Evolutionary conservation across 345 rosid genomes (phyloP).

Genomic region (Noccaea bulbosa): DNA sequence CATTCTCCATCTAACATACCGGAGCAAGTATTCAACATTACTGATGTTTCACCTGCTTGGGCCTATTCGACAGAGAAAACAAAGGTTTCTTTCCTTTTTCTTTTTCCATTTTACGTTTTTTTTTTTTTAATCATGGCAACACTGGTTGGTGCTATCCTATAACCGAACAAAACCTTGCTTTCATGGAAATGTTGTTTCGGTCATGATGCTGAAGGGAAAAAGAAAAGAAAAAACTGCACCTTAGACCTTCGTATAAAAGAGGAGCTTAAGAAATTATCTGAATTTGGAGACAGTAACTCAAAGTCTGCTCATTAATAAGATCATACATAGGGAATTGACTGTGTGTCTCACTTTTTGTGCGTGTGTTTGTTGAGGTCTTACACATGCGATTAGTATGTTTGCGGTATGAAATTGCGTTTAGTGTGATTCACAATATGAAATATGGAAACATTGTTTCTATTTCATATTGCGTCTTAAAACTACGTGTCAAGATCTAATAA

Average conservation of each 20-base stretch:
- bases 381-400: constrained; percentile 16
- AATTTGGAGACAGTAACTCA: constrained; percentile 2
- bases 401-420: constrained; percentile 1
- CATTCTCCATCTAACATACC: constrained; percentile 49
- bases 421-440: constrained; percentile 6
- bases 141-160: constrained; percentile 17
- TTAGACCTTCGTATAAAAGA: constrained; percentile 17
- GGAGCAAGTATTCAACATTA: constrained; percentile 67
- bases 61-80: constrained; percentile 80
- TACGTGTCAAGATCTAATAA: constrained; percentile 6
- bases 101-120: neutral
- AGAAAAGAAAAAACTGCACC: neutral
- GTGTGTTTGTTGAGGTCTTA: constrained; percentile 22
- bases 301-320: neutral
- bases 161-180: constrained; percentile 20
- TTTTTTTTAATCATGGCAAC: neutral
- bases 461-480: neutral
- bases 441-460: neutral
- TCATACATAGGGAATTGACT: neutral
- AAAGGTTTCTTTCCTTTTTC: constrained; percentile 55
- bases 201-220: constrained; percentile 18
- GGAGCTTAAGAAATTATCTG: constrained; percentile 6
- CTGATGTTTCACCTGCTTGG: constrained; percentile 87
- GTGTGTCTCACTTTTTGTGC: neutral
- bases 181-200: neutral